A percentile compares a stretch with the other conserved stretches of the same genome.
phyloP scores from a whole-genome alignment of 257 asterid genomes.

The Galeopsis tetrahit region DNA sequence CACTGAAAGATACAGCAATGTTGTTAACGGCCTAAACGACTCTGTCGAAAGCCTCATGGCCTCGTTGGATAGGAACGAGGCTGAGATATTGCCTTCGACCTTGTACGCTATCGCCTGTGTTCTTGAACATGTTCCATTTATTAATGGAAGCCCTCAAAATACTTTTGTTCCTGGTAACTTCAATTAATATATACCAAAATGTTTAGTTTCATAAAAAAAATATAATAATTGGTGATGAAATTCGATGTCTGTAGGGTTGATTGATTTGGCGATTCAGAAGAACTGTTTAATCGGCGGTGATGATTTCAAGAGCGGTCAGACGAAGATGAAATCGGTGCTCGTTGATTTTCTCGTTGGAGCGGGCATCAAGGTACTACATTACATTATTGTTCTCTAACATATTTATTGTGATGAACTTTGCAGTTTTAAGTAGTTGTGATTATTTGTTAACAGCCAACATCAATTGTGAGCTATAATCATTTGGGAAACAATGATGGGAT shows the following conservation, averaged over 20 bases:
- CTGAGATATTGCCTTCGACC: constrained; percentile 84
- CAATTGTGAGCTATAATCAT: constrained; percentile 94
- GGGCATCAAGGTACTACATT: constrained; percentile 77
- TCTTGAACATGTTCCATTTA: constrained; percentile 75
- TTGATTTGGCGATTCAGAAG: constrained; percentile 79
- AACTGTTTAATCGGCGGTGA: constrained; percentile 67
- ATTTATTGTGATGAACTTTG: neutral
- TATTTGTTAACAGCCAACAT: constrained; percentile 65
- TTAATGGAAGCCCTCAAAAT: constrained; percentile 95
- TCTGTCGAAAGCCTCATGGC: constrained; percentile 71
- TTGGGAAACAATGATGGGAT: constrained; percentile 92
- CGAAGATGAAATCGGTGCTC: no score
- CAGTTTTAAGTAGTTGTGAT: neutral
- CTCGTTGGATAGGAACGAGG: constrained; percentile 67
- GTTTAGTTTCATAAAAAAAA: no score
- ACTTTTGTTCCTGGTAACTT: constrained; percentile 62
- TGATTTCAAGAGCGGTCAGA: no score
- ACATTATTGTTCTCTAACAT: neutral
- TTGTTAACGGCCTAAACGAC: constrained; percentile 79
- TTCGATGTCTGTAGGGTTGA: constrained; percentile 46
- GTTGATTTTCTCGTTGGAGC: constrained; percentile 34
- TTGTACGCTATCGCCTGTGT: constrained; percentile 73
- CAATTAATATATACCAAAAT: no score
- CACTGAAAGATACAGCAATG: constrained; percentile 86
- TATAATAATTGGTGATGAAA: no score